Conservation (phyloP, 176 grass and related monocot genomes). For the Olyra latifolia region DNA sequence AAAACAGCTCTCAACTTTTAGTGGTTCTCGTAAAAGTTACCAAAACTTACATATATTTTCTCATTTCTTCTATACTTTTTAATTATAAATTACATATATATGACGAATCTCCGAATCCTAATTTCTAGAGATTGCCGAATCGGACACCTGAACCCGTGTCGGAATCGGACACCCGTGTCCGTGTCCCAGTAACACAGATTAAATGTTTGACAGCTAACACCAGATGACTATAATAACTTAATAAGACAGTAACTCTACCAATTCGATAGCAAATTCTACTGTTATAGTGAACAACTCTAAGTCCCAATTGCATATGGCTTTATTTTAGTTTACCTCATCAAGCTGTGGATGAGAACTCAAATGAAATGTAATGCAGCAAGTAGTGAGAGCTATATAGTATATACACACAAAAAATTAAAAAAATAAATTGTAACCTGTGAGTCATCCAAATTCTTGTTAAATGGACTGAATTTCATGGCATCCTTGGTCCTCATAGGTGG, state of each 20-base stretch:
- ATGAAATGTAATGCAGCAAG: background rate
- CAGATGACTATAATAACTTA: background rate
- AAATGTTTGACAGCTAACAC: background rate
- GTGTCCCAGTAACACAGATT: no score
- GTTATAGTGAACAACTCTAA: background rate
- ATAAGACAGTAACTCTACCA: background rate
- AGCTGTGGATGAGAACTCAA: slow-evolving; percentile 3
- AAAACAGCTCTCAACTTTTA: no score
- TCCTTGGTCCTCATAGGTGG: slow-evolving; percentile 63
- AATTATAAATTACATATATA: no score
- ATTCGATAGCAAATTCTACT: slow-evolving; percentile 13
- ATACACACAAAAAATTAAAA: slow-evolving; percentile 5
- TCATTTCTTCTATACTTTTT: no score
- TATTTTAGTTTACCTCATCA: background rate
- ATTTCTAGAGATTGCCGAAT: no score
- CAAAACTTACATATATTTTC: no score
- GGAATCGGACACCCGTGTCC: no score
- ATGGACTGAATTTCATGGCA: slow-evolving; percentile 67
- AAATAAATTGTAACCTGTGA: slow-evolving; percentile 64
- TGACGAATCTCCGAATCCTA: no score
- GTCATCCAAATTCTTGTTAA: slow-evolving; percentile 95
- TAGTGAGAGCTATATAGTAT: background rate
- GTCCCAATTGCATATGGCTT: background rate
- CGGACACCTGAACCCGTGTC: no score
- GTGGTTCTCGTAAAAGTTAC: no score